Evolutionary conservation across 257 asterid genomes (phyloP), one percentile per base, ranked within the genome.

Genomic region (Datura wrightii): DNA sequence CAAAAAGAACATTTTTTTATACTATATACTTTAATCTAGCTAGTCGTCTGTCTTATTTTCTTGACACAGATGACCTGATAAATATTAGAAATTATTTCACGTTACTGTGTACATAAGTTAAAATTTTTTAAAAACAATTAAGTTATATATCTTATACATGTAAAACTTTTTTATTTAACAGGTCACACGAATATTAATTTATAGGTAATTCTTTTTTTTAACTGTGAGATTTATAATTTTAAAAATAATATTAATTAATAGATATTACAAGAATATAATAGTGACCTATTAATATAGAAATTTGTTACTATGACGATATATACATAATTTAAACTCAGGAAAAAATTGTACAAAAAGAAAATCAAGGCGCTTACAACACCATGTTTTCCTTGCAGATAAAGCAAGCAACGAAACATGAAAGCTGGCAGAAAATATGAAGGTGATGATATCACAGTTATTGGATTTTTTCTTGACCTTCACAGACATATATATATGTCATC

Each of bases 371-470:
- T 79, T 14, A 82, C 69, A 37, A 11, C 34, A 52, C 46, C 79
- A 60, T 19, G 41, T 52, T 52, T 85, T 48, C 31, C 87, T 84
- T 37, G 44, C 11, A 55, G 60, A 34, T 81, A 84, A 85, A 50
- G 86, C 56, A 85, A 82, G 18, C 60, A 76, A 76, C 60, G 8
- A 74, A 76, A 76, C 67, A 14, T 60, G 81, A 87, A 80, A 83
- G 78, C 82, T 83, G 88, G 88, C 88, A 85, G 85, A 80, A 88
- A 79, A 67, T 85, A 83, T 83, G 88, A 70, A 52, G 60, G 9
- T 48, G 62, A 84, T 85, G 90, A 83, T 82, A 85, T 83, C 88
- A 85, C 55, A 31, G 39, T 18, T 37, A 14, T 81, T 76, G 65
- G 83, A 80, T 83, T 42, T 50, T 60, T 8, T 58, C 67, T 36